A percentile compares a stretch with the other conserved stretches of the same genome.
These are phyloP conservation scores for Trichophyton mentagrophytes DNA, from an alignment of 2,329 filamentous ascomycete genomes.

Conservation along the genomic window DNA sequence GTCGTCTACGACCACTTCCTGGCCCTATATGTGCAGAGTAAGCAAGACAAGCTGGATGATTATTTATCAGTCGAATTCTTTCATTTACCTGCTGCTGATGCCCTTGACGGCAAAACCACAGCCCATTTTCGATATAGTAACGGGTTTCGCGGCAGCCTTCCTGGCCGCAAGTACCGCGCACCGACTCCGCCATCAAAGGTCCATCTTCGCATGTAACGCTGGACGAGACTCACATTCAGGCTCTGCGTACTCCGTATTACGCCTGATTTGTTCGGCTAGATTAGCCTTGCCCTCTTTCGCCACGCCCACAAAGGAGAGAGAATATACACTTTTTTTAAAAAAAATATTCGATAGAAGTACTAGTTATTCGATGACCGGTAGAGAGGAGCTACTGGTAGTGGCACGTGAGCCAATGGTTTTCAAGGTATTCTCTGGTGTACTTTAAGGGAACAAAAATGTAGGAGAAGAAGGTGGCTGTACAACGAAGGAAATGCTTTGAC, in stretches of 20 bases:
- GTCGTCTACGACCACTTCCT: conserved; percentile 46
- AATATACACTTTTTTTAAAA: not conserved
- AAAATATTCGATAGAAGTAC: too few relatives aligned
- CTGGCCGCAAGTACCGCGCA: conserved; percentile 40
- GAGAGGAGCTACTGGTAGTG: not conserved
- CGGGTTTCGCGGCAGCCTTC: conserved; percentile 57
- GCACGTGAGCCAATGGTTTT: not conserved
- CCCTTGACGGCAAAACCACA: conserved; percentile 66
- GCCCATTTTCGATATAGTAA: conserved; percentile 63
- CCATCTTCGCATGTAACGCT: not conserved
- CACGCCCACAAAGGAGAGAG: not conserved
- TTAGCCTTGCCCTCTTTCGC: not conserved
- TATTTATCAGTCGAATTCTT: not conserved
- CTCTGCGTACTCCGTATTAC: too few relatives aligned
- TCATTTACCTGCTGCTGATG: conserved; percentile 58
- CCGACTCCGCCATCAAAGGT: conserved; percentile 30
- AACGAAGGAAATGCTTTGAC: not conserved
- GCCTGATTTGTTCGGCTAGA: not conserved
- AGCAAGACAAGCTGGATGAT: not conserved
- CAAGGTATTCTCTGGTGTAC: not conserved
- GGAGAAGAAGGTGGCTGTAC: not conserved
- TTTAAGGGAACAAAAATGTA: not conserved
- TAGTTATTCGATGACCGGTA: too few relatives aligned
- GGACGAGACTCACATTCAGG: not conserved
- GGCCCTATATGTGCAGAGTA: conserved; percentile 20